Base-by-base conservation (phyloP, 768 basidiomycete species). In the Tylopilus rubrobrunneus region DNA sequence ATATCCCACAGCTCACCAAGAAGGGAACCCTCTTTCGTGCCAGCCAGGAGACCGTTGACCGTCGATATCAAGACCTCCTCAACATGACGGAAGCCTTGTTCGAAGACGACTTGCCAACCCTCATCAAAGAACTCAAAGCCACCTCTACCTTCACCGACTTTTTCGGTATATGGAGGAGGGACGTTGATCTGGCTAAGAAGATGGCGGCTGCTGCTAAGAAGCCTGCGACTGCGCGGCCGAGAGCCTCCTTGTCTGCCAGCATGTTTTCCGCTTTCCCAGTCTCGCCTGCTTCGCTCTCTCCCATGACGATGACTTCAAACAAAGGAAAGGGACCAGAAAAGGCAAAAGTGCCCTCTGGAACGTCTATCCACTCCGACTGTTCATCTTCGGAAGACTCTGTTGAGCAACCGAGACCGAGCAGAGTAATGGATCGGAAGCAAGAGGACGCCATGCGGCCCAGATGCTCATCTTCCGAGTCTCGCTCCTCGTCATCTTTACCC, bases 161-260 rank as follows among this genome's bases (percentile, higher is more conserved):
- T 69, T 92, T 92, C 62, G 86, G 81, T 14, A 78, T 80, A 57
- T 92, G 90, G 90, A 75, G 84, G 56, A 72, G 84, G 37, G 90
- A 92, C 66, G 68, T 79, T 55, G 88, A 91, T 49, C 71, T 81
- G 19, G 75, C 74, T 27, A 74, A 75, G 56, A 83, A 78, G 62
- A 41, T n/a, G 52, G 66, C 49, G 3, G 40, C 56, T 29, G 11
- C 29, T 33, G 11, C 34, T 52, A 65, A 60, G 55, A 59, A 53
- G 44, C 27, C 58, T 37, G 62, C 59, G 19, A 23, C 62, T 25
- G 59, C 58, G 42, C 66, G 62, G 46, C 60, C 71, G 19, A 75
- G 76, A 55, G 65, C 63, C 17, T 84, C 84, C 0, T 58, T 83
- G 27, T 73, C 78, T 5, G 76, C 74, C 63, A 85, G 79, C 65